A percentile compares a stretch with the other conserved stretches of the same genome.
Conservation (phyloP, 352 stramenopile species). For the Aphanomyces invadans region DNA sequence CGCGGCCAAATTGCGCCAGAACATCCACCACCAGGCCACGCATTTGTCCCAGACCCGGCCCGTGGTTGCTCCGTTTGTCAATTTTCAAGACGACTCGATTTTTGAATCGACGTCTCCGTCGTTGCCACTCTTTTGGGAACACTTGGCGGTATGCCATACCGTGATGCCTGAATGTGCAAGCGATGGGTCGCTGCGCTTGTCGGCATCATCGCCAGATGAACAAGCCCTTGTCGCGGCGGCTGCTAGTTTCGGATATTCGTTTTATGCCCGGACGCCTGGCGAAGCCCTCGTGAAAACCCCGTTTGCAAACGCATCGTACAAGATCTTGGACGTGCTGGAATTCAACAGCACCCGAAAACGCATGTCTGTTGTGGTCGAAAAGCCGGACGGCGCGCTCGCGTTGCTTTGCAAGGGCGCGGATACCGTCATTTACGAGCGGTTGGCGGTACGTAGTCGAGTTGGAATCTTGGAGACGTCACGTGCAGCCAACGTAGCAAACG, state of each 20-base stretch:
- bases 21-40: constrained; percentile 28
- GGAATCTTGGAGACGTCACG: too few species aligned
- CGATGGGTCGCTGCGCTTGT: constrained; percentile 76
- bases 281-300: constrained; percentile 51
- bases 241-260: constrained; percentile 77
- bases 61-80: constrained; percentile 71
- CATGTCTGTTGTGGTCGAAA: constrained; percentile 89
- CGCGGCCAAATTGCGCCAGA: constrained; percentile 48
- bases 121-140: constrained; percentile 77
- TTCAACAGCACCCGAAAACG: constrained; percentile 94
- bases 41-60: constrained; percentile 37
- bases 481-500: constrained; percentile 31
- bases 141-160: constrained; percentile 91
- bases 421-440: constrained; percentile 83
- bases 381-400: constrained; percentile 45
- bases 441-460: constrained; percentile 27
- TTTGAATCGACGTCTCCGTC: constrained; percentile 50
- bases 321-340: constrained; percentile 89
- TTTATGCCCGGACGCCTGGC: constrained; percentile 54
- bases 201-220: constrained; percentile 88
- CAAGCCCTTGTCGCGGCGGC: constrained; percentile 81
- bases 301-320: constrained; percentile 35
- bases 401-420: constrained; percentile 85
- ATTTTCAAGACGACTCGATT: constrained; percentile 78
- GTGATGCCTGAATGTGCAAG: constrained; percentile 95